Evolutionary conservation across 805 yeast species (phyloP), one percentile per base, ranked within the genome.

Genomic region (Lachancea dasiensis): DNA sequence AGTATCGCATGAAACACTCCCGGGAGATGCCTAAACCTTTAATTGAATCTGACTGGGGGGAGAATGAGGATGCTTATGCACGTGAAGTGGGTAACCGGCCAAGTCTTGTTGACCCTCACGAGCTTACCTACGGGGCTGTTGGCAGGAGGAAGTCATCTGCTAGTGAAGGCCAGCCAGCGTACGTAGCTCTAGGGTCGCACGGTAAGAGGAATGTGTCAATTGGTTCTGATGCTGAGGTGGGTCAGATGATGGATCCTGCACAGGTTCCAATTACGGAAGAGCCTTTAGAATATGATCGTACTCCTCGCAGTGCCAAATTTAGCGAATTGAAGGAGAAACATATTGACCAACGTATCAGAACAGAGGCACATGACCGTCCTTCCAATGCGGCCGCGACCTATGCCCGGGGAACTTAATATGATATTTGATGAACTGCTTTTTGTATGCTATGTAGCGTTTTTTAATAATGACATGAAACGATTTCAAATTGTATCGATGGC

Each of bases 61-160:
- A 36, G 13, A 14, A 29, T n/a, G 39, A 23, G 15, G 30, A 30
- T 18, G 23, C 16, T 11, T 54, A 54, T 41, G 53, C 58, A 5
- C 31, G 31, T 2, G 34, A 39, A 3, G 47, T 52, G 10, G 57
- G 53, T 8, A 50, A 54, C 36, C 33, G 31, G 20, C 60, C 61
- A 21, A 55, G 60, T 38, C 25, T 57, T 38, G 45, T 57, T 5
- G 60, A 57, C 26, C 59, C 60, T 13, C 36, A 27, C 5, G 50
- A 50, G 4, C 42, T 46, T 2, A 57, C 62, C 1, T 57, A 57
- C 23, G 56, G 58, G 4, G 47, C 44, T n/a, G 45, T 38, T 24
- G 45, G 44, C 18, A 26, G 38, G 14, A 24, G 32, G n/a, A 37
- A 31, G 32, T 23, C 31, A 5, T 36, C 39, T 6, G 24, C 16